Percentiles rank a stretch among this genome's conserved stretches.
phyloP scores from a whole-genome alignment of 2,329 filamentous ascomycete genomes.

The Paecilomyces formosus region DNA sequence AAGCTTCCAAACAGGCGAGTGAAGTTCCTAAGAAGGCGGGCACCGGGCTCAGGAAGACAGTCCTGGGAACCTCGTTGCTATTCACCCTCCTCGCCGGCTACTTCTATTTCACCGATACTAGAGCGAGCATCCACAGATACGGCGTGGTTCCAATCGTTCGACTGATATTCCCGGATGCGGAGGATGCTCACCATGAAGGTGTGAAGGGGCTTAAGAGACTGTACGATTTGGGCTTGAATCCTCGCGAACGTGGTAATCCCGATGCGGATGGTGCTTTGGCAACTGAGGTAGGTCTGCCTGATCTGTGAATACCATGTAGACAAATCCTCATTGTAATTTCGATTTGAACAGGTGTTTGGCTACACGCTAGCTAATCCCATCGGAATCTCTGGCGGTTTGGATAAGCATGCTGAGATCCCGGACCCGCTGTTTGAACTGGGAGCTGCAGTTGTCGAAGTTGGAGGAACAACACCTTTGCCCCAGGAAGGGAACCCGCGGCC shows the following conservation, averaged over 20 bases:
- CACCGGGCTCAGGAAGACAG: slow-evolving; percentile 18
- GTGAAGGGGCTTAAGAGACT: slow-evolving; percentile 64
- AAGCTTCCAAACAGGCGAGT: slow-evolving; percentile 5
- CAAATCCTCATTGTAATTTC: not conserved
- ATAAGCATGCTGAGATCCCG: slow-evolving; percentile 88
- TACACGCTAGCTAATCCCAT: slow-evolving; percentile 74
- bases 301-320: not conserved
- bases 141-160: slow-evolving; percentile 46
- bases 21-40: slow-evolving; percentile 17
- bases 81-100: slow-evolving; percentile 46
- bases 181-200: slow-evolving; percentile 84
- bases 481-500: slow-evolving; percentile 84
- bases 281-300: slow-evolving; percentile 37
- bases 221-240: slow-evolving; percentile 67
- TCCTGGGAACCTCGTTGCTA: slow-evolving; percentile 45
- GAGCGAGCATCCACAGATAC: slow-evolving; percentile 63
- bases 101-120: slow-evolving; percentile 67
- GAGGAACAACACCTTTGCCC: slow-evolving; percentile 78
- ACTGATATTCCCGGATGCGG: slow-evolving; percentile 43
- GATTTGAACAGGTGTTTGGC: slow-evolving; percentile 59
- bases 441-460: slow-evolving; percentile 82
- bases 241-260: slow-evolving; percentile 66
- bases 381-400: slow-evolving; percentile 88
- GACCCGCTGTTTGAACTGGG: slow-evolving; percentile 78
- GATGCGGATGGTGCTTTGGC: slow-evolving; percentile 48